Percentiles rank a stretch among this genome's conserved stretches.
phyloP scores from a whole-genome alignment of 192 early-diverging fungal genomes.

The Backusella circina region DNA sequence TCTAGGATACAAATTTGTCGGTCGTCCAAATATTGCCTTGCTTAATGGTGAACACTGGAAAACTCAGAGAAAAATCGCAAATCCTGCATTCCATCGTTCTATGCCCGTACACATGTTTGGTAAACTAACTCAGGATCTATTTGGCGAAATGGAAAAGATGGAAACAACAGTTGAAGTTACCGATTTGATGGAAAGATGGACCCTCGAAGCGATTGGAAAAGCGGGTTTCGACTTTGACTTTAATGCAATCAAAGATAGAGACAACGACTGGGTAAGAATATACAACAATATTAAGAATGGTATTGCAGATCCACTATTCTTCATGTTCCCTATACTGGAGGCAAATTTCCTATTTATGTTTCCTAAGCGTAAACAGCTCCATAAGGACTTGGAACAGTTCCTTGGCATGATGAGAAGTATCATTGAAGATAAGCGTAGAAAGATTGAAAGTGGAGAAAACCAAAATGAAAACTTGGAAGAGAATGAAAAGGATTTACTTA shows the following conservation, averaged over 20 bases:
- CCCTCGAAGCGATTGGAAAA: background rate
- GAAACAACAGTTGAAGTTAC: background rate
- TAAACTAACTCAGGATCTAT: conserved; percentile 10
- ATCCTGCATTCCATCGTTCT: conserved; percentile 30
- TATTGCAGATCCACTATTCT: background rate
- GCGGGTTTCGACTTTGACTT: background rate
- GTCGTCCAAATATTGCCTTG: background rate
- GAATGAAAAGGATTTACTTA: conserved; percentile 16
- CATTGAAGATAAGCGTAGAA: conserved; percentile 13
- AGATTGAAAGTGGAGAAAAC: background rate
- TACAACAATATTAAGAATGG: background rate
- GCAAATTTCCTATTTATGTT: background rate
- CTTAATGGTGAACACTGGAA: background rate
- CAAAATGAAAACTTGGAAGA: background rate
- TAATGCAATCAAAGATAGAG: background rate
- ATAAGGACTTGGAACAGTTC: background rate
- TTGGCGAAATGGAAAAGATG: conserved; percentile 5
- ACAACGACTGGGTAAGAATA: background rate
- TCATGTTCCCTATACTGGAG: background rate
- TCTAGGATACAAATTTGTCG: background rate
- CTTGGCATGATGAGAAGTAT: background rate
- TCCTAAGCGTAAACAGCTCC: background rate
- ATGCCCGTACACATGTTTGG: conserved; percentile 27
- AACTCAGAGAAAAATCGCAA: conserved; percentile 6
- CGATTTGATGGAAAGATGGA: background rate